Conservation (phyloP, 2,329 filamentous ascomycete genomes). For the Ramularia endophylla region DNA sequence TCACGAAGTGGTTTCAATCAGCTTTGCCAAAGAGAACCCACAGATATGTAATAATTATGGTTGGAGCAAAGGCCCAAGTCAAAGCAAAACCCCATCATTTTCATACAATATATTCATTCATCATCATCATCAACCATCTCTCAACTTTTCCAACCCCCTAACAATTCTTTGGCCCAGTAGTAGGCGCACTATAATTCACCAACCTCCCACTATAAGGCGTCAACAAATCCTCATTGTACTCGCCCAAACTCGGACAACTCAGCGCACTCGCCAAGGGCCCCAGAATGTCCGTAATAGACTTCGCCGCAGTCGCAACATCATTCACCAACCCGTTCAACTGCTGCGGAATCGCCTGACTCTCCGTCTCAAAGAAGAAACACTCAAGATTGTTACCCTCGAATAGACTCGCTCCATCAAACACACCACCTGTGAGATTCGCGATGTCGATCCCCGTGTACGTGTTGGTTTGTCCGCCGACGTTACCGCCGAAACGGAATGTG, state of each 20-base stretch:
- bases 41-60: too few species aligned
- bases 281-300: constrained; percentile 3
- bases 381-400: constrained; percentile 9
- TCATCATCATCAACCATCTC: too few species aligned
- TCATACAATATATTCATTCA: too few species aligned
- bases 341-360: neutral
- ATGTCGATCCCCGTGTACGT: constrained; percentile 33
- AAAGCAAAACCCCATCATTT: too few species aligned
- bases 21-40: too few species aligned
- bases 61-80: too few species aligned
- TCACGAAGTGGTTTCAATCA: too few species aligned
- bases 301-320: neutral
- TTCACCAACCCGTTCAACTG: neutral
- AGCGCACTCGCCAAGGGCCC: constrained; percentile 3
- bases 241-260: constrained; percentile 6
- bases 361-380: constrained; percentile 11
- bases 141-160: too few species aligned
- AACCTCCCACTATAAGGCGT: neutral
- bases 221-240: constrained; percentile 6
- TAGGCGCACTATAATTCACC: too few species aligned
- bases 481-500: constrained; percentile 28
- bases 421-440: constrained; percentile 34
- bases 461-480: constrained; percentile 28
- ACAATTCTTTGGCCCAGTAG: too few species aligned
- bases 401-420: constrained; percentile 33